Evolutionary conservation across 2,329 filamentous ascomycete species (phyloP).

Genomic region (Aspergillus fructus): DNA sequence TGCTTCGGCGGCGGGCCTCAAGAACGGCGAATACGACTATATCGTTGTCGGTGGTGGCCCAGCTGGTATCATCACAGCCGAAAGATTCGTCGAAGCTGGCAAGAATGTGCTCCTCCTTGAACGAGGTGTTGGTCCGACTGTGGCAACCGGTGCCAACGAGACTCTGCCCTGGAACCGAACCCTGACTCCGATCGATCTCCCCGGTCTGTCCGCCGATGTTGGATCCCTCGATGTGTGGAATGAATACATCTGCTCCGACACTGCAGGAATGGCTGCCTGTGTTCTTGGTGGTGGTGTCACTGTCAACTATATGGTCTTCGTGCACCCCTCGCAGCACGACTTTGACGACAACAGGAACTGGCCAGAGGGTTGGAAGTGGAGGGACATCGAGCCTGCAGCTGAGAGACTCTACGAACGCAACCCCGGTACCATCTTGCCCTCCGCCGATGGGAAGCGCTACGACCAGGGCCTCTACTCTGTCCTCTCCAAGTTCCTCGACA

Average conservation of each 20-base stretch:
- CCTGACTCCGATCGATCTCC: conserved; percentile 19
- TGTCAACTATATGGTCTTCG: conserved; percentile 20
- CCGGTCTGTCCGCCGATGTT: conserved; percentile 17
- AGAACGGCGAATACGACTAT: conserved; percentile 17
- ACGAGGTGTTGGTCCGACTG: conserved; percentile 16
- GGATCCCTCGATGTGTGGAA: conserved; percentile 12
- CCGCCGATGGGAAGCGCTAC: conserved; percentile 64
- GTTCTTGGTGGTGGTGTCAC: conserved; percentile 21
- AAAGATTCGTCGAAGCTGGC: conserved; percentile 18
- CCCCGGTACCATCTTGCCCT: conserved; percentile 65
- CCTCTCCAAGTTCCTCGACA: conserved; percentile 57
- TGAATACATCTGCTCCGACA: conserved; percentile 22
- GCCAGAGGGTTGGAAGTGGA: conserved; percentile 66
- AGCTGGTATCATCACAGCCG: conserved; percentile 21
- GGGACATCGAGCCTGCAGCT: conserved; percentile 61
- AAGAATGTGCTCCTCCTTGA: conserved; percentile 23
- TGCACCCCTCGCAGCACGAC: conserved; percentile 55
- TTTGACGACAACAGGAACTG: conserved; percentile 73
- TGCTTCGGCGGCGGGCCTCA: background rate
- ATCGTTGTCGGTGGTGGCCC: conserved; percentile 24
- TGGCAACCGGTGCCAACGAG: conserved; percentile 15
- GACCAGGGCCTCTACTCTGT: conserved; percentile 64
- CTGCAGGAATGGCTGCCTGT: conserved; percentile 19
- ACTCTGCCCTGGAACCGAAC: conserved; percentile 20
- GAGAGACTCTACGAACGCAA: conserved; percentile 66